Percentiles rank a stretch among this genome's conserved stretches.
phyloP scores from a whole-genome alignment of 2,329 filamentous ascomycete genomes.

The Ascomycota sp. region DNA sequence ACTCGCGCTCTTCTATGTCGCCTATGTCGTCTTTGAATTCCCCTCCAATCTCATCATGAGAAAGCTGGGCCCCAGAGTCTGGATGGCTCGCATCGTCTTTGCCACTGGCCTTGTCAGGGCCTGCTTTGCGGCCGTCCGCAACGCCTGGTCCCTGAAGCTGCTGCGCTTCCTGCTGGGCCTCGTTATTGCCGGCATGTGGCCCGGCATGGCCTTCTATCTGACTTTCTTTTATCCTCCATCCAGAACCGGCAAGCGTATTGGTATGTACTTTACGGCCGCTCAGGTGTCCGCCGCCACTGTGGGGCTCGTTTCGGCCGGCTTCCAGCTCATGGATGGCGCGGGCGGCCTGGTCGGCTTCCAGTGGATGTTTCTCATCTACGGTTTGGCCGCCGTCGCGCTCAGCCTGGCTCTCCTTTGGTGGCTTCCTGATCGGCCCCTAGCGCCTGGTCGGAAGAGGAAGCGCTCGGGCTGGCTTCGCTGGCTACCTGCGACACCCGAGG shows the following conservation, averaged over 20 bases:
- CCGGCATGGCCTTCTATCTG: conserved; percentile 82
- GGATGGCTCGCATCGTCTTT: conserved; percentile 84
- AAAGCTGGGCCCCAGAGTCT: conserved; percentile 61
- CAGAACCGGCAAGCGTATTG: conserved; percentile 70
- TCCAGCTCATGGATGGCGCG: conserved; percentile 73
- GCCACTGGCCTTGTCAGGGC: conserved; percentile 69
- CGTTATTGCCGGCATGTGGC: conserved; percentile 88
- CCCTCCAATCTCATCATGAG: conserved; percentile 84
- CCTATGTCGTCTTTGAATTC: conserved; percentile 76
- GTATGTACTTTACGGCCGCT: conserved; percentile 72
- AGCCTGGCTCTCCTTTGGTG: conserved; percentile 68
- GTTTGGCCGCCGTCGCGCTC: conserved; percentile 50
- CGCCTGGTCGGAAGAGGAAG: conserved; percentile 42
- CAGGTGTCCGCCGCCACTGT: conserved; percentile 81
- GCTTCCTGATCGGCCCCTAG: conserved; percentile 65
- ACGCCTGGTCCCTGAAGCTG: conserved; percentile 76
- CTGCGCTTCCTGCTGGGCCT: conserved; percentile 68
- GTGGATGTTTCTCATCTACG: conserved; percentile 87
- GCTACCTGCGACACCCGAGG: conserved; percentile 49
- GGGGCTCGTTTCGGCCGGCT: conserved; percentile 73
- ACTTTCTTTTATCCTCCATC: conserved; percentile 83
- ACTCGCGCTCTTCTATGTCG: conserved; percentile 75
- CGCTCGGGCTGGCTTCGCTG: conserved; percentile 35
- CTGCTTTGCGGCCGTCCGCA: conserved; percentile 64
- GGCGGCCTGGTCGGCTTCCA: conserved; percentile 62